These are phyloP conservation scores for Staphylotrichum longicolle DNA, from an alignment of 495 filamentous ascomycete genomes.

Conservation along the genomic window DNA sequence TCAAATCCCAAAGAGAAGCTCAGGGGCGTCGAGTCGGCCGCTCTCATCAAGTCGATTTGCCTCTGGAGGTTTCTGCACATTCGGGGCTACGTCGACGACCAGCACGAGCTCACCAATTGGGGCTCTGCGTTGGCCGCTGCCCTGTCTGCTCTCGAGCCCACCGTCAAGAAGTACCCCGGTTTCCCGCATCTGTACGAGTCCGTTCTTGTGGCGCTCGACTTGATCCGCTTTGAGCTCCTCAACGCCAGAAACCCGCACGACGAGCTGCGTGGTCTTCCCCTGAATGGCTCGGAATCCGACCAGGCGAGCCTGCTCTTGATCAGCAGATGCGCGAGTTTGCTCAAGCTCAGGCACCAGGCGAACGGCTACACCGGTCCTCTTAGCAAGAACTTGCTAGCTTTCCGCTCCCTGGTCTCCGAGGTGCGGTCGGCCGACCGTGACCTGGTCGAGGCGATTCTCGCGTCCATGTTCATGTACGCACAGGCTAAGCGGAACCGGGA, in stretches of 20 bases:
- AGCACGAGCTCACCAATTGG: constrained; percentile 81
- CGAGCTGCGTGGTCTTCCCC: constrained; percentile 50
- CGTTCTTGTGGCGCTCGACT: constrained; percentile 70
- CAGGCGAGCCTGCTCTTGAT: constrained; percentile 73
- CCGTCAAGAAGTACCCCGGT: constrained; percentile 58
- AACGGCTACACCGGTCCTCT: constrained; percentile 95
- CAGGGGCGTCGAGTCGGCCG: constrained; percentile 53
- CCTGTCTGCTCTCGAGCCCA: constrained; percentile 59
- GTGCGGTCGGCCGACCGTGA: constrained; percentile 77
- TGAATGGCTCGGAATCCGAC: constrained; percentile 53
- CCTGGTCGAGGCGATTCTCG: constrained; percentile 73
- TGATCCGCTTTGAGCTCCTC: constrained; percentile 73
- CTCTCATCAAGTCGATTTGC: constrained; percentile 74
- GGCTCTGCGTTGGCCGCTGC: constrained; percentile 72
- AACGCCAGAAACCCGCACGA: constrained; percentile 58
- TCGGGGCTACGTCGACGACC: constrained; percentile 75
- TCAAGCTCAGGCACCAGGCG: constrained; percentile 73
- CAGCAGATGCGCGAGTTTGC: constrained; percentile 78
- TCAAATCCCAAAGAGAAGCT: constrained; percentile 40
- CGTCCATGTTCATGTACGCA: constrained; percentile 75
- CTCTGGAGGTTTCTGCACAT: constrained; percentile 88
- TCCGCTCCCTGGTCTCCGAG: constrained; percentile 76
- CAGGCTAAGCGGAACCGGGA: constrained; percentile 68
- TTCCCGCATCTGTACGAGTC: constrained; percentile 45
- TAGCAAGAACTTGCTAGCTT: constrained; percentile 83